Conservation (phyloP, 768 basidiomycete genomes). For the Collybia sp. region DNA sequence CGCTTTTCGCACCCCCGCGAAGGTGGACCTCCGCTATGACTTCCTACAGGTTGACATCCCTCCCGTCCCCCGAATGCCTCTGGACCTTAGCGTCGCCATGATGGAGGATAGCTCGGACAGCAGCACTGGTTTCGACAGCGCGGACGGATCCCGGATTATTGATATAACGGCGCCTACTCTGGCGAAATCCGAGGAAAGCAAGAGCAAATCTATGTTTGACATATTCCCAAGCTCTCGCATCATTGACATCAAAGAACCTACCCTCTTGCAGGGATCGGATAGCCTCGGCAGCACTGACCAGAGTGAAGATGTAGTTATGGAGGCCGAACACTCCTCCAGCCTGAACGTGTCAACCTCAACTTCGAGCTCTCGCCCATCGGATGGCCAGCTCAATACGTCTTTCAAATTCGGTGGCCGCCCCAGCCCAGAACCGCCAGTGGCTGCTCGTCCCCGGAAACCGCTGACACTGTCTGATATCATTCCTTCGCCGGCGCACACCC, state of each 20-base stretch:
- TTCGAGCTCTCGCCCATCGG: slow-evolving; percentile 41
- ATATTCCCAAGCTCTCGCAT: slow-evolving; percentile 9
- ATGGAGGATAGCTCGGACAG: slow-evolving; percentile 7
- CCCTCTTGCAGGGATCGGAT: slow-evolving; percentile 33
- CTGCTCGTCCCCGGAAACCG: slow-evolving; percentile 22
- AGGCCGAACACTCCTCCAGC: slow-evolving; percentile 9
- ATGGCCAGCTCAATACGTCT: slow-evolving; percentile 63
- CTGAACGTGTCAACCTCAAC: slow-evolving; percentile 19
- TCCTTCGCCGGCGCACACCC: slow-evolving; percentile 52
- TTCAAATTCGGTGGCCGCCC: slow-evolving; percentile 72
- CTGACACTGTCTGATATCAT: slow-evolving; percentile 75
- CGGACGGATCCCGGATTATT: slow-evolving; percentile 13
- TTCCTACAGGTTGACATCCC: slow-evolving; percentile 38
- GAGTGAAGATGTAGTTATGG: slow-evolving; percentile 11
- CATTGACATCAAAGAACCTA: slow-evolving; percentile 28
- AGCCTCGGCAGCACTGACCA: slow-evolving; percentile 30
- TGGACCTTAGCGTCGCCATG: slow-evolving; percentile 6
- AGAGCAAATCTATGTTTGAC: slow-evolving; percentile 17
- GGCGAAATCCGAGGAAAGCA: slow-evolving; percentile 21
- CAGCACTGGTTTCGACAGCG: slow-evolving; percentile 12
- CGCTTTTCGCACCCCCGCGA: slow-evolving; percentile 75
- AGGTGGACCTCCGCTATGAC: slow-evolving; percentile 51
- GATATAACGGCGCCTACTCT: slow-evolving; percentile 25
- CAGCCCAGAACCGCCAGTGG: slow-evolving; percentile 14
- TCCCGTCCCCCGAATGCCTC: slow-evolving; percentile 48